These are phyloP conservation scores for Lepidium sativum DNA, from an alignment of 345 rosid genomes.

Conservation along the genomic window DNA sequence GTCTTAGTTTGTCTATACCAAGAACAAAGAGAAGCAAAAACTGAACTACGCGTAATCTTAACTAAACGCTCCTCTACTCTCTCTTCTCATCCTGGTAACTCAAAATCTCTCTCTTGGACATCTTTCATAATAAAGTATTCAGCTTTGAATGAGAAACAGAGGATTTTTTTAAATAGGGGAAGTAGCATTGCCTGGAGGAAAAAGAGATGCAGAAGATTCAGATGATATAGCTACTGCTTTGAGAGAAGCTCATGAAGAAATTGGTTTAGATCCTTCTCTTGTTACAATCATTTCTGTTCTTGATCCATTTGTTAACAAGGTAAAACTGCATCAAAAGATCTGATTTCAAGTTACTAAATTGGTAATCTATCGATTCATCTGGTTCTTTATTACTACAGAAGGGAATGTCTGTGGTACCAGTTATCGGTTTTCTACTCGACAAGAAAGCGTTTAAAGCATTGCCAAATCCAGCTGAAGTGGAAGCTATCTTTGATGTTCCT, in stretches of 20 bases:
- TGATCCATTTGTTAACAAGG: conserved; percentile 39
- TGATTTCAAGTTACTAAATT: background rate
- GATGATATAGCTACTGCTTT: conserved; percentile 49
- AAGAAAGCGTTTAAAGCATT: conserved; percentile 40
- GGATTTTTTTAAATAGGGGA: conserved; percentile 32
- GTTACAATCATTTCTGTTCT: conserved; percentile 38
- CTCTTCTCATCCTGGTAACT: conserved; percentile 38
- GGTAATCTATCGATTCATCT: background rate
- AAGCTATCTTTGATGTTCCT: conserved; percentile 59
- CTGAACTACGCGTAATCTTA: conserved; percentile 41
- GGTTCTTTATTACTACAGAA: conserved; percentile 24
- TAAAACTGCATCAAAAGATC: conserved; percentile 4
- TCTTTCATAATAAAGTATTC: background rate
- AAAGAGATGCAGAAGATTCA: conserved; percentile 39
- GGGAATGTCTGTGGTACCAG: conserved; percentile 46
- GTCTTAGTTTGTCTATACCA: conserved; percentile 48
- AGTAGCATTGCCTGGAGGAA: conserved; percentile 63
- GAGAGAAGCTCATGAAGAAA: conserved; percentile 65
- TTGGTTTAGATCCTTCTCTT: conserved; percentile 52
- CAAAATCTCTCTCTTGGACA: background rate
- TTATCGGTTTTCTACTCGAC: conserved; percentile 41
- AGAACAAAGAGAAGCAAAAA: conserved; percentile 28
- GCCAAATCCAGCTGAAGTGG: conserved; percentile 45
- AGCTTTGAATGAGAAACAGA: background rate
- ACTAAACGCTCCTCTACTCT: conserved; percentile 43